Evolutionary conservation across 805 yeast genomes (phyloP), one percentile per base, ranked within the genome.

Genomic region (Zygoascus ofunaensis): DNA sequence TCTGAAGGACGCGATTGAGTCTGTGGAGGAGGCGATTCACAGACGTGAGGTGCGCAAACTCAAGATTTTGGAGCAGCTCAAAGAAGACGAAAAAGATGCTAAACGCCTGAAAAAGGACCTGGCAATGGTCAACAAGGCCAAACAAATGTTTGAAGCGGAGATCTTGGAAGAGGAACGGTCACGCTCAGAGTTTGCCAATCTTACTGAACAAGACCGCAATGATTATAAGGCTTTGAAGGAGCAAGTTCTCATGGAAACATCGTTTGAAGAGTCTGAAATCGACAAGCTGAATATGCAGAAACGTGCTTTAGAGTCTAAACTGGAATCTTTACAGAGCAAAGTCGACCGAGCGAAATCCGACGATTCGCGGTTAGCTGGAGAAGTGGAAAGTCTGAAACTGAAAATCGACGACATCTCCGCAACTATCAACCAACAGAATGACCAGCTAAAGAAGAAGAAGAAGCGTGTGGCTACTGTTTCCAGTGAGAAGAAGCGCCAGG

Each of bases 201-300:
- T 83, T 23, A 66, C 76, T 14, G 66, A 69, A 0, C 77, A 70
- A 8, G 81, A 76, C 40, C 65, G 76, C 35, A 60, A 64, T 23
- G 79, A 77, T 37, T 87, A 86, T 58, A 77, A 78, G 35, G 20
- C 46, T 1, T 63, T 86, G 46, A 73, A 84, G 56, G 76, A 74
- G 32, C 51, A 66, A 41, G 85, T 74, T 48, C 51, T 46, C 37
- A 42, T 45, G 35, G 47, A 42, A 21, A 56, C 62, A 1, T 47
- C 60, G 5, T 36, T 37, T 5, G 54, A 57, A 35, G 57, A 52
- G 43, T 34, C 54, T 19, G 41, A 49, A 7, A 24, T 61, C 23
- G 53, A 49, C 20, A 48, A 44, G 19, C 24, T 55, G 7, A 21
- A 41, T 10, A 49, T 63, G 4, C 56, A 57, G 39, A 44, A 50